Conservation (phyloP, 2,329 filamentous ascomycete species). For the Nannizzia gypsea region DNA sequence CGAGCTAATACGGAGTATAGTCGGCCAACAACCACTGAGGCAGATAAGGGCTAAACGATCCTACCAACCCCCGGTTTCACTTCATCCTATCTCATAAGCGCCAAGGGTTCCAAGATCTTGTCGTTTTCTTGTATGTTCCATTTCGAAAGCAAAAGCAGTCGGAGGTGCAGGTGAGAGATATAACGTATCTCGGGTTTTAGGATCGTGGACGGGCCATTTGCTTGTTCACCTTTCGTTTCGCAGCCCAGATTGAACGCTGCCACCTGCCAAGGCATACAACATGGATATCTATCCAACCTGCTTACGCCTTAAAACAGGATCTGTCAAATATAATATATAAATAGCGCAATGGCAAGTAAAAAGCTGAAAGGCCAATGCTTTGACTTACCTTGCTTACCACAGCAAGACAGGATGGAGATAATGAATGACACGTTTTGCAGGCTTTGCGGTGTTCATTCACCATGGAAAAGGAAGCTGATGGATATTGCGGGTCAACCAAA, state of each 20-base stretch:
- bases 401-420: background rate
- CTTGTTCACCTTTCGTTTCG: background rate
- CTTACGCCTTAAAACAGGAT: too few relatives aligned
- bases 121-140: background rate
- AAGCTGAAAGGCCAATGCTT: background rate
- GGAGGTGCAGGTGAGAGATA: background rate
- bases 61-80: background rate
- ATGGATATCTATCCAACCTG: too few relatives aligned
- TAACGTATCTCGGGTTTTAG: background rate
- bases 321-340: background rate
- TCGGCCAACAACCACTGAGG: background rate
- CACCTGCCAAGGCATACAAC: background rate
- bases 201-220: background rate
- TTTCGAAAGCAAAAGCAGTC: background rate
- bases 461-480: background rate
- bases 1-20: background rate
- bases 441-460: too few relatives aligned
- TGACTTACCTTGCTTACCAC: background rate
- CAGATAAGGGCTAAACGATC: background rate
- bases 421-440: too few relatives aligned
- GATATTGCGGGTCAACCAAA: background rate
- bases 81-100: background rate
- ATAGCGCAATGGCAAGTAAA: background rate
- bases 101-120: background rate
- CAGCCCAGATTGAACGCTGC: background rate